A percentile compares a stretch with the other conserved stretches of the same genome.
Conservation (phyloP, 768 basidiomycete species). For the Leucocoprinus sp. region DNA sequence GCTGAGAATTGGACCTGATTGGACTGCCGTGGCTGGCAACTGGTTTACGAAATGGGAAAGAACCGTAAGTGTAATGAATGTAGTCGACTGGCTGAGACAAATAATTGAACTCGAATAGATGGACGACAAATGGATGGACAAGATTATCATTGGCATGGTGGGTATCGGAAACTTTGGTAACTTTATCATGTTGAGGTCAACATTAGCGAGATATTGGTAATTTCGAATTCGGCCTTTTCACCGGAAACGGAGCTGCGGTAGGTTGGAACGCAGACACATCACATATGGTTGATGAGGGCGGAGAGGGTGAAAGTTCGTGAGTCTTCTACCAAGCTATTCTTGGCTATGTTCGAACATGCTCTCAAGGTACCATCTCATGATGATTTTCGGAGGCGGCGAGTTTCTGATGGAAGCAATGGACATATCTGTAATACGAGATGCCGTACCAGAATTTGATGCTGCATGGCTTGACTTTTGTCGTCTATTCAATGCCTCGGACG, state of each 20-base stretch:
- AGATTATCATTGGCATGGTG: conserved; percentile 30
- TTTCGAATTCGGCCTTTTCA: conserved; percentile 30
- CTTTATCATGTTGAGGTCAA: background rate
- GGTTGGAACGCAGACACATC: conserved; percentile 32
- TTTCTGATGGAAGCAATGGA: conserved; percentile 35
- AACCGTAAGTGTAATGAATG: conserved; percentile 18
- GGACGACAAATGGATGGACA: conserved; percentile 26
- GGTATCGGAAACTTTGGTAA: background rate
- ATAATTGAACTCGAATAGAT: conserved; percentile 30
- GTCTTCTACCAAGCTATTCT: conserved; percentile 8
- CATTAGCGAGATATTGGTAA: conserved; percentile 25
- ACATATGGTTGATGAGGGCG: conserved; percentile 30
- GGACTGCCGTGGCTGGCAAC: conserved; percentile 29
- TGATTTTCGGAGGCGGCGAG: conserved; percentile 30
- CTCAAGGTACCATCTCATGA: conserved; percentile 26
- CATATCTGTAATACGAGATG: conserved; percentile 23
- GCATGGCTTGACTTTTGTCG: conserved; percentile 32
- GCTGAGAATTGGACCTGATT: conserved; percentile 30
- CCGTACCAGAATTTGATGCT: conserved; percentile 27
- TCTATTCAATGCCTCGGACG: conserved; percentile 26
- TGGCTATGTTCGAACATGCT: no score
- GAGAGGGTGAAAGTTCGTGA: conserved; percentile 24
- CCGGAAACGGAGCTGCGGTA: conserved; percentile 27
- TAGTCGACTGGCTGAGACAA: conserved; percentile 23
- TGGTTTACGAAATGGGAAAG: conserved; percentile 35